Base-by-base conservation (phyloP, 2,329 filamentous ascomycete species). In the Alternaria atra region DNA sequence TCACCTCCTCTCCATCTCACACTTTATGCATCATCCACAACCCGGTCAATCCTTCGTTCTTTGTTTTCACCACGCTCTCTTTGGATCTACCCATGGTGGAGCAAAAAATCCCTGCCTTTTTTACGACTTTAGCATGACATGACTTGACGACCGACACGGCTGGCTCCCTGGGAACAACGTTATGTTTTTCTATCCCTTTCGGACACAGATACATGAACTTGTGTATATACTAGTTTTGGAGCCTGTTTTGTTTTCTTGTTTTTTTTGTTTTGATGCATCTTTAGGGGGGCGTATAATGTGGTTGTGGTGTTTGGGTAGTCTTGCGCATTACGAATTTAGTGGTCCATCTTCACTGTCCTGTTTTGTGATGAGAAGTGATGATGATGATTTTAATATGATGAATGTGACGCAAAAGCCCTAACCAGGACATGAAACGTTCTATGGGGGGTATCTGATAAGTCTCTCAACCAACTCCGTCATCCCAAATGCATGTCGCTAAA, bases 41-140 rank as follows among this genome's bases (percentile, higher is more conserved):
- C 35, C 20, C 20, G 20, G 39, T 42, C 39, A 25, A 42, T 25
- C 39, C 39, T 42, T 13, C 20, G 20, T 25, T 12, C 15, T 32
- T 32, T 10, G 20, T 30, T 35, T 50, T 25, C 46, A 50, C 46
- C 20, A 50, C 46, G 34, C 46, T 50, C 46, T 35, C 20, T 48
- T 50, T 35, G 46, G 30, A 48, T 23, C 17, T 48, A 30, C 35
- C 35, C 15, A 37, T 37, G 35, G n/a, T 15, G 35, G 15, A 15
- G n/a, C 35, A 15, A 37, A 37, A 37, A 37, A 4, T 39, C n/a
- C 32, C 17, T 48, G 20, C 17, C 46, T 52, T 37, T 27, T 53
- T 35, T 42, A 60, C 43, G 57, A 60, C 52, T 34, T 50, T 60
- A 48, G 42, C 53, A 58, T 50, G 44, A 55, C 57, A 54, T 44